Evolutionary conservation across 768 basidiomycete species (phyloP).

Genomic region (Serendipita sp.): DNA sequence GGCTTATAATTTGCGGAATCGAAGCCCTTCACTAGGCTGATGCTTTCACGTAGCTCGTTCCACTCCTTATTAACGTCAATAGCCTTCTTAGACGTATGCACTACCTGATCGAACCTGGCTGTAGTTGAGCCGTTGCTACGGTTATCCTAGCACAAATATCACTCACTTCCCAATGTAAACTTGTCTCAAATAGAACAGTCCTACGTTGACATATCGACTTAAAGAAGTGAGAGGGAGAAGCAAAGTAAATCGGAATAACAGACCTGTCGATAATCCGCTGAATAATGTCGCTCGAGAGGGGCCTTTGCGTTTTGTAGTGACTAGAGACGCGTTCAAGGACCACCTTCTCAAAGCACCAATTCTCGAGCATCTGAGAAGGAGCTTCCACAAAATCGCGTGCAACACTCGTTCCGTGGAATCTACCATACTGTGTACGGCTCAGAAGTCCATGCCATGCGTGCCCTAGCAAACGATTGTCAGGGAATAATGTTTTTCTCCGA

Average conservation of each 20-base stretch:
- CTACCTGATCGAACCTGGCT: conserved; percentile 7
- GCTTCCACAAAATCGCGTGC: conserved; percentile 78
- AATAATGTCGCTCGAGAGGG: conserved; percentile 55
- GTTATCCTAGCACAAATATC: background rate
- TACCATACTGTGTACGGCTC: conserved; percentile 47
- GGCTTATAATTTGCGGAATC: conserved; percentile 22
- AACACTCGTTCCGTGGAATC: conserved; percentile 73
- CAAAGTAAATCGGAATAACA: background rate
- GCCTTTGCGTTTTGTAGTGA: conserved; percentile 60
- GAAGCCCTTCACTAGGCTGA: conserved; percentile 51
- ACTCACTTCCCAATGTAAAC: conserved; percentile 64
- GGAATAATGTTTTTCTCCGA: too few relatives aligned
- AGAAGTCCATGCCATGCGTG: conserved; percentile 38
- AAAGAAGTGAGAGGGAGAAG: background rate
- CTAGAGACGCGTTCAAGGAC: conserved; percentile 64
- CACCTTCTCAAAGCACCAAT: conserved; percentile 80
- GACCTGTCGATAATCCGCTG: conserved; percentile 66
- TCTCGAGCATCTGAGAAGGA: conserved; percentile 84
- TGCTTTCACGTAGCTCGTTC: conserved; percentile 51
- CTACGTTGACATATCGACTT: conserved; percentile 57
- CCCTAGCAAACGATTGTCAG: conserved; percentile 32
- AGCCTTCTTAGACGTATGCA: conserved; percentile 23
- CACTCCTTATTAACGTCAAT: conserved; percentile 66
- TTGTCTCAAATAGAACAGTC: conserved; percentile 66
- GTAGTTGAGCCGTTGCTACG: background rate